Conservation (phyloP, 352 stramenopile genomes). For the Thalassiosira mediterranea region DNA sequence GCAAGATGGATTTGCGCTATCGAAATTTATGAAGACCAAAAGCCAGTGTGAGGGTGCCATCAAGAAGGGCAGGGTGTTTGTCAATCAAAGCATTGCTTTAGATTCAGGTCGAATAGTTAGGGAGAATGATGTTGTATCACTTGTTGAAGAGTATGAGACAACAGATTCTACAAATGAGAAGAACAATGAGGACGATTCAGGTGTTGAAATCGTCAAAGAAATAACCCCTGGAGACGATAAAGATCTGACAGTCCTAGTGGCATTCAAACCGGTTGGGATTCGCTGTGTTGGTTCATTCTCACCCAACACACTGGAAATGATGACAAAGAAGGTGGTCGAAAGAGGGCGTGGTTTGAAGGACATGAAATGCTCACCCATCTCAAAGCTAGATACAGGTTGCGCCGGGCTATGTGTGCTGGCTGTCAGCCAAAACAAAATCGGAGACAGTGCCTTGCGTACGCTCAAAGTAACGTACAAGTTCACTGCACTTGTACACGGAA, state of each 20-base stretch:
- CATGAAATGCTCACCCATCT: conserved; percentile 36
- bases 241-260: conserved; percentile 31
- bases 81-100: conserved; percentile 44
- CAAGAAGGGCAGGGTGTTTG: conserved; percentile 35
- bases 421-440: conserved; percentile 7
- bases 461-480: conserved; percentile 41
- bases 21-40: conserved; percentile 40
- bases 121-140: conserved; percentile 34
- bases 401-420: conserved; percentile 49
- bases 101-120: conserved; percentile 60
- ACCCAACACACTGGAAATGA: conserved; percentile 44
- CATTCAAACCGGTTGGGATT: conserved; percentile 53
- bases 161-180: too few species aligned
- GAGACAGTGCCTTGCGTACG: neutral
- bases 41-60: conserved; percentile 46
- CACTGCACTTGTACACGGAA: conserved; percentile 52
- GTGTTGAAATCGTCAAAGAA: conserved; percentile 38
- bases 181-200: neutral
- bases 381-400: conserved; percentile 61
- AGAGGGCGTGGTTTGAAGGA: conserved; percentile 21
- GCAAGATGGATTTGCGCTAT: conserved; percentile 31
- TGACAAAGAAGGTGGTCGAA: conserved; percentile 34
- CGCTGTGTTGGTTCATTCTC: conserved; percentile 35
- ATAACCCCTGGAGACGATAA: conserved; percentile 1
- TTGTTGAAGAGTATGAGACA: conserved; percentile 30